Evolutionary conservation across 208 protist species (phyloP).

Genomic region (Leishmania braziliensis): DNA sequence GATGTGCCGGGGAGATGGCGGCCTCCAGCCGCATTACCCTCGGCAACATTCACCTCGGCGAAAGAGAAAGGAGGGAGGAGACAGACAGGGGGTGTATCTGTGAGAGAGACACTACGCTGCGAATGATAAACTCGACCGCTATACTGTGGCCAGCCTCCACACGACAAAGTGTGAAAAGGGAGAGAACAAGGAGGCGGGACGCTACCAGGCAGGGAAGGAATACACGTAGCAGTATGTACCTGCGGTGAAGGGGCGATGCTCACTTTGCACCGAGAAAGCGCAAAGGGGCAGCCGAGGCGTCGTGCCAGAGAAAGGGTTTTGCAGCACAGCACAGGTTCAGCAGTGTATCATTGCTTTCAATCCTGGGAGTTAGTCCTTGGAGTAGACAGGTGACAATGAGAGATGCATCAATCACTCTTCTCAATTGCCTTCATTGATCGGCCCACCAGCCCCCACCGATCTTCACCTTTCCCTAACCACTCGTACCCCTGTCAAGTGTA

Average conservation of each 20-base stretch:
- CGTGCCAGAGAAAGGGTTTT: not conserved
- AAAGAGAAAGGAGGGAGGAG: not conserved
- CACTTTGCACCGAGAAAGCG: not conserved
- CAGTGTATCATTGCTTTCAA: not conserved
- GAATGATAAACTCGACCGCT: not conserved
- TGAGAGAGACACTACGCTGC: not conserved
- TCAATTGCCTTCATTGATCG: not conserved
- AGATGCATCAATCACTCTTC: not conserved
- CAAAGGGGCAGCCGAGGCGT: not conserved
- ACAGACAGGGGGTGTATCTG: not conserved
- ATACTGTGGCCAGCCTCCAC: not conserved
- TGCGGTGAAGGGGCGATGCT: not conserved
- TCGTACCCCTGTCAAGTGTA: not conserved
- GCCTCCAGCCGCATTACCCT: conserved; percentile 38
- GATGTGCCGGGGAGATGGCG: conserved; percentile 59
- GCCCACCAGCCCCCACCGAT: not conserved
- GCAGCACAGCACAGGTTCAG: not conserved
- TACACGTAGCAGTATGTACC: not conserved
- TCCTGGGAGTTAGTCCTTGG: no score
- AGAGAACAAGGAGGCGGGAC: not conserved
- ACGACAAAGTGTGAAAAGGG: not conserved
- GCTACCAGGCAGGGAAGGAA: not conserved
- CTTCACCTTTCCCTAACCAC: not conserved
- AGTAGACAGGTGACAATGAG: not conserved
- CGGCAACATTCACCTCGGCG: conserved; percentile 27